phyloP scores from a whole-genome alignment of 2,329 filamentous ascomycete species.

The Cordyceps militaris region DNA sequence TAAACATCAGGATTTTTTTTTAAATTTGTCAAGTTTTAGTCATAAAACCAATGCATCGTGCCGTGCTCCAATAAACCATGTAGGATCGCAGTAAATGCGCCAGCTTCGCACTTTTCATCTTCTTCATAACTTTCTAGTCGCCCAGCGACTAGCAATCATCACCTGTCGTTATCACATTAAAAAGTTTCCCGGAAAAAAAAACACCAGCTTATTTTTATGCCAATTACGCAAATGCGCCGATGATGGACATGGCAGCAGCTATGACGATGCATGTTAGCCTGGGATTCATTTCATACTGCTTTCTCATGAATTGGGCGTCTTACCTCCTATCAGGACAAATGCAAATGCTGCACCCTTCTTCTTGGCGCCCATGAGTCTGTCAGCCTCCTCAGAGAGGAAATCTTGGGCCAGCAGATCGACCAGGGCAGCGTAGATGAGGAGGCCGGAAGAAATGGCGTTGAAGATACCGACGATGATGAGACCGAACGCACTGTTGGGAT shows the following conservation, averaged over 20 bases:
- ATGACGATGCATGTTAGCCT: slow-evolving; percentile 8
- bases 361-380: slow-evolving; percentile 41
- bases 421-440: slow-evolving; percentile 54
- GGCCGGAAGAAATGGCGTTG: slow-evolving; percentile 58
- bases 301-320: slow-evolving; percentile 11
- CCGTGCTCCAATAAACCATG: not conserved
- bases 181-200: not conserved
- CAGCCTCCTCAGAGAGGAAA: slow-evolving; percentile 53
- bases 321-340: slow-evolving; percentile 46
- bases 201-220: not conserved
- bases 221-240: slow-evolving; percentile 38
- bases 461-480: slow-evolving; percentile 58
- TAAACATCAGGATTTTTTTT: not conserved
- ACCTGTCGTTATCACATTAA: not conserved
- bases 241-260: slow-evolving; percentile 40
- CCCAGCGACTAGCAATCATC: not conserved
- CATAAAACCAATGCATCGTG: not conserved
- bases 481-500: slow-evolving; percentile 56
- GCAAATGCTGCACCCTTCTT: slow-evolving; percentile 47
- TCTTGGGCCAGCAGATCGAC: slow-evolving; percentile 59
- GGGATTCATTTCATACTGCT: not conserved
- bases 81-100: not conserved
- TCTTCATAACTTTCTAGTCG: not conserved
- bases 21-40: not conserved
- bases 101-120: not conserved